Evolutionary conservation across 108 stramenopile genomes (phyloP).

Genomic region (Asterionellopsis glacialis): DNA sequence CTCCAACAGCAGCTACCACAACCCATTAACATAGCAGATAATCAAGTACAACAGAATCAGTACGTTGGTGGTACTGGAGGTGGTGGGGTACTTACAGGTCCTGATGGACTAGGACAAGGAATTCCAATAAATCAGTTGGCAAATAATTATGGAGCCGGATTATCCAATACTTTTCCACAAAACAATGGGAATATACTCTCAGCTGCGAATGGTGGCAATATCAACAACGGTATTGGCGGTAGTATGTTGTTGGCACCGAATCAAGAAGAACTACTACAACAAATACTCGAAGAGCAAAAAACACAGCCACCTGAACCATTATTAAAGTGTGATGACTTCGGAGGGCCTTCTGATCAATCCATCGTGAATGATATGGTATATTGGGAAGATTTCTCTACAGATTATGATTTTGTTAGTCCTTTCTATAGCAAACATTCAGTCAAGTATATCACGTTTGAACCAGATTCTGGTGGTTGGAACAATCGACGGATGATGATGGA

Average conservation of each 20-base stretch:
- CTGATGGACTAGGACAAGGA: too few relatives aligned
- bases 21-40: too few relatives aligned
- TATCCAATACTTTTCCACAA: too few relatives aligned
- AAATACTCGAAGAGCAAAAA: too few relatives aligned
- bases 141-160: too few relatives aligned
- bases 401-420: slow-evolving; percentile 30
- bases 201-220: background rate
- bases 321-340: slow-evolving; percentile 35
- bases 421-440: slow-evolving; percentile 21
- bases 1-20: too few relatives aligned
- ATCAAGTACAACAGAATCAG: too few relatives aligned
- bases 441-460: slow-evolving; percentile 49
- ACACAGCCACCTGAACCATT: background rate
- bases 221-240: slow-evolving; percentile 6
- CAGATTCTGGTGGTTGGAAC: slow-evolving; percentile 37
- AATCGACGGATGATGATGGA: slow-evolving; percentile 76
- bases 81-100: too few relatives aligned
- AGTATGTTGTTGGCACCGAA: background rate
- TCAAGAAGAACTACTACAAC: too few relatives aligned
- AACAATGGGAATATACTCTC: too few relatives aligned
- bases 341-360: slow-evolving; percentile 27
- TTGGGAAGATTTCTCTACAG: slow-evolving; percentile 44
- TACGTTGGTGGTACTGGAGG: too few relatives aligned
- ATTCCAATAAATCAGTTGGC: too few relatives aligned
- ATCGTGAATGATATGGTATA: slow-evolving; percentile 47